Evolutionary conservation across 768 basidiomycete genomes (phyloP), one percentile per base, ranked within the genome.

Genomic region (Heimioporus sp.): DNA sequence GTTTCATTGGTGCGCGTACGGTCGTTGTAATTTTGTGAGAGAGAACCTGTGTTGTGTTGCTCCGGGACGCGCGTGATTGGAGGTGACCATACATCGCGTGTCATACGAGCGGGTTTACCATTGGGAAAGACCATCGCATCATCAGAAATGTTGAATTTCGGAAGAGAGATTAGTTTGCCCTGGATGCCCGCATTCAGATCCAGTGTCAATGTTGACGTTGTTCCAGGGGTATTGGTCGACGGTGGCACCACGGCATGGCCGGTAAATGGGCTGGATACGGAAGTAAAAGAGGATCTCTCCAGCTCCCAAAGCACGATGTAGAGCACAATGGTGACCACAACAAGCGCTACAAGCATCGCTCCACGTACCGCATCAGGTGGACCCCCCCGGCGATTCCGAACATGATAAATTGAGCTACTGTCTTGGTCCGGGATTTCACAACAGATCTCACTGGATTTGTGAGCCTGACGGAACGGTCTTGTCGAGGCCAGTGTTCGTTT

Each of bases 51-150:
- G 7, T 47, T 35, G 34, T 49, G 46, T 43, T 58, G 53, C 8
- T 72, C 71, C 0, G 73, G 73, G 43, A 74, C 49, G 9, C 58
- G 65, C 28, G 71, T 73, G 32, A 74, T 65, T 4, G 62, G 52
- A 12, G 72, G 73, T 2, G 72, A 72, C 66, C 72, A 68, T 35
- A 43, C 34, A 7, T 28, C 7, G 24, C 24, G 19, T 31, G n/a
- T 42, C 24, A 28, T 39, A 40, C 31, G 43, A 35, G 41, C 38
- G 5, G 36, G 32, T 15, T 37, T 42, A 3, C n/a, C 48, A 12
- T 21, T 38, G 38, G 51, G 11, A 19, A 10, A 28, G 31, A 16
- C 34, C 10, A 30, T 21, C 13, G 4, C 38, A 13, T 31, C 30
- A 10, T n/a, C 46, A 11, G 31, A 16, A 1, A 21, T 8, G 15